Base-by-base conservation (phyloP, 1,139 yeast species). In the Sugiyamaella pinicola region DNA sequence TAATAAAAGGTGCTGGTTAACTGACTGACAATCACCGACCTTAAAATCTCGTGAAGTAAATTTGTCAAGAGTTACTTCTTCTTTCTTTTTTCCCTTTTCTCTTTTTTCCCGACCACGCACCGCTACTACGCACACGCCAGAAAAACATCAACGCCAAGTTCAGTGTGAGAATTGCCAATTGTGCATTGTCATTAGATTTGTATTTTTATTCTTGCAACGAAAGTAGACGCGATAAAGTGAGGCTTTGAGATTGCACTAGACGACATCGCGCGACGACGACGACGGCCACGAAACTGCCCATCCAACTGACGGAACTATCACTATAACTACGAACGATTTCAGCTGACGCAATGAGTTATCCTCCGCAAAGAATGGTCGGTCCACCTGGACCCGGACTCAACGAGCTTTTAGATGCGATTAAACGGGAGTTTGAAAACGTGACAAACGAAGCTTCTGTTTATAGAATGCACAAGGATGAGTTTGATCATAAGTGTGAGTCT, bases 401-500 rank as follows among this genome's bases (percentile, higher is more conserved):
- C 61, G 98, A 93, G 71, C 80, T 93, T 60, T 78, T 93, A 64
- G 98, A 93, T 54, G 96, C 95, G 39, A 84, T 93, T 69, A 87
- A 89, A 73, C 89, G 85, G 67, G 99, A 93, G 75, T 91, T 93
- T 64, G 95, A 89, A 63, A 82, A 81, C 61, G 87, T 95, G 49
- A 80, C 88, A 60, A 85, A 82, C 67, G 98, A 93, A 71, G 96
- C 96, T 8, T 82, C 90, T 48, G 81, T 83, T 59, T 89, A 85
- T 72, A 84, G 95, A 66, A 84, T 88, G 69, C 96, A 91, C 71
- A 93, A 90, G 74, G 96, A 90, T 69, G 97, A 91, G 68, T 88
- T 85, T 65, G 98, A 93, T 72, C 78, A 86, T 63, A 91, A 91
- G 69, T 84, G 69, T 67, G 53, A 42, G 68, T 61, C 3, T 8